Conservation (phyloP, 352 stramenopile species). For the Phytophthora niederhauseri region DNA sequence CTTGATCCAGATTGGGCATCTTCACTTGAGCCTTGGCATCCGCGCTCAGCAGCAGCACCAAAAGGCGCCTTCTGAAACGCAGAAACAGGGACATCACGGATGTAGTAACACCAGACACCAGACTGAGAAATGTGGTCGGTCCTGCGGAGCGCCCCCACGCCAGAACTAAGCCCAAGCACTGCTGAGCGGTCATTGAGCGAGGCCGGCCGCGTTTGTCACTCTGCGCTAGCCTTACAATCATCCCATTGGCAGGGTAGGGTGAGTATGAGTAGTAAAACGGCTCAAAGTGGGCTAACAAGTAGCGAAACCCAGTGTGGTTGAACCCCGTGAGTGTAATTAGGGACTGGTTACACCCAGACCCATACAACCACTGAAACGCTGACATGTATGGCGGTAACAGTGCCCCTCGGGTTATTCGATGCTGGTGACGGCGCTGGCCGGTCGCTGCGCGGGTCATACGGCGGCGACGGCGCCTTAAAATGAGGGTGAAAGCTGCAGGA, state of each 20-base stretch:
- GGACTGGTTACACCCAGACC: conserved; percentile 3
- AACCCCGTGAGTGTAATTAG: conserved; percentile 8
- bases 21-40: conserved; percentile 3
- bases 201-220: background rate
- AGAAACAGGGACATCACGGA: background rate
- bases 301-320: conserved; percentile 5
- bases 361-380: conserved; percentile 4
- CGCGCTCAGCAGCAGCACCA: background rate
- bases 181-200: background rate
- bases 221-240: background rate
- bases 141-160: background rate
- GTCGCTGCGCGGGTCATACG: background rate
- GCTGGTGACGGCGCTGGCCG: background rate
- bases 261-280: conserved; percentile 2
- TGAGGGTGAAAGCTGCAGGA: background rate
- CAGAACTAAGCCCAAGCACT: background rate
- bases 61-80: background rate
- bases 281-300: background rate
- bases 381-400: conserved; percentile 4
- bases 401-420: background rate
- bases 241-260: no score
- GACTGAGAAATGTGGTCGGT: background rate
- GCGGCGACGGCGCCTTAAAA: background rate
- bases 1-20: background rate
- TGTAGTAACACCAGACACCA: background rate